Evolutionary conservation across 78 protist species (phyloP).

Genomic region (Pelomyxa schiedti): DNA sequence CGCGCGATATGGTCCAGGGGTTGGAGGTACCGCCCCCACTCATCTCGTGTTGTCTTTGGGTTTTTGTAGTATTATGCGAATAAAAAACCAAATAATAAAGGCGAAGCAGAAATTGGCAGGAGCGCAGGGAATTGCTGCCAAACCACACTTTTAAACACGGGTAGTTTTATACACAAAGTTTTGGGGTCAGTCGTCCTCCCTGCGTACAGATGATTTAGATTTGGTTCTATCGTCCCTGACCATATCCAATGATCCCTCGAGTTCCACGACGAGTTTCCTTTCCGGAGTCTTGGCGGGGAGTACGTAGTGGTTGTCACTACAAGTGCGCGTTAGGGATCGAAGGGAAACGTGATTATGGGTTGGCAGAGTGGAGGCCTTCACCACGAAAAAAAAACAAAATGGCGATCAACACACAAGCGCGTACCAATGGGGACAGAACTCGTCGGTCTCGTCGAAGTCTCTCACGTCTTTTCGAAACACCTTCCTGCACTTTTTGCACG

Average conservation of each 20-base stretch:
- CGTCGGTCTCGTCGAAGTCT: constrained; percentile 59
- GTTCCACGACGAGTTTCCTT: constrained; percentile 4
- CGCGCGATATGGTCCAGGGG: no score
- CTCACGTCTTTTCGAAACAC: constrained; percentile 55
- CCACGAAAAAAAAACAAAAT: background rate
- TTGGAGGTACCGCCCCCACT: no score
- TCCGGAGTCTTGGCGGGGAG: constrained; percentile 22
- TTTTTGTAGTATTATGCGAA: no score
- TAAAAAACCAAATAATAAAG: no score
- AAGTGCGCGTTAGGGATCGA: background rate
- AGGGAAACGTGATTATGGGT: background rate
- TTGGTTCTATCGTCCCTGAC: no score
- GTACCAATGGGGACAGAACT: constrained; percentile 76
- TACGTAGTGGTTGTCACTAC: constrained; percentile 28
- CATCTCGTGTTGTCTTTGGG: no score
- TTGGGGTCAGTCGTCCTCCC: no score
- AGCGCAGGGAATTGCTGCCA: no score
- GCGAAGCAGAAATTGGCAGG: no score
- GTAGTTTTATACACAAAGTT: no score
- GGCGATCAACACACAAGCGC: background rate
- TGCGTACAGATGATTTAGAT: no score
- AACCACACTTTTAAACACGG: no score
- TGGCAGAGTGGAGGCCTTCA: background rate
- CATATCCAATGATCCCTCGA: constrained; percentile 13
- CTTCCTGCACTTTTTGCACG: constrained; percentile 79